Base-by-base conservation (phyloP, 148 eudicot genomes). In the Vaccinium macrocarpon region DNA sequence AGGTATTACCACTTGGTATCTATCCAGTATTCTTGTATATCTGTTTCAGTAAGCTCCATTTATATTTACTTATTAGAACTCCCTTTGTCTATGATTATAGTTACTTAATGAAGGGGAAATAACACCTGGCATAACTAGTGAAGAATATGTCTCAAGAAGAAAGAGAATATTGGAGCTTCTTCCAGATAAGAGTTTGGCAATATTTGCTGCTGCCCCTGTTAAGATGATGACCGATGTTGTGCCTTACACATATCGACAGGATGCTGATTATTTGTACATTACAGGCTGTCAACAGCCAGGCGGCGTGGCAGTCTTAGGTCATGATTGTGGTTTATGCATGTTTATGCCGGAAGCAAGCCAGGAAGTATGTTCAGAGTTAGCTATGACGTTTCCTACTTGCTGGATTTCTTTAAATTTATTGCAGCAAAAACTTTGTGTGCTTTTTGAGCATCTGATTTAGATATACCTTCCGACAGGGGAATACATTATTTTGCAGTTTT, bases 161-260 rank as follows among this genome's bases (percentile, higher is more conserved):
- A 94, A 94, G 87, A 92, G 77, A 80, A 86, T 95, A 87, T 90
- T 95, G 85, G 92, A 93, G 85, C 90, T 95, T 88, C 95, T 95
- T 73, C 98, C 98, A 4, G 90, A 94, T 79, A 91, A 94, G 84
- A 91, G 96, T 87, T 82, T 95, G 61, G 98, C 98, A 73, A 93
- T 95, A 38, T 48, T 95, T 88, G 95, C 96, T 52, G 88, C 98
- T 74, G 93, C 98, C 76, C 90, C 96, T 14, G 89, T 95, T 59
- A 95, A 95, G 92, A 95, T 95, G 98, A 94, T 95, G 98, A 95
- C 91, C 59, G 96, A 93, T 85, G 98, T 94, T 25, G 98, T 95
- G 85, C 98, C 98, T 51, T 95, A 95, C 83, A 85, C 93, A 23
- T 95, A 88, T 84, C 89, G 98, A 19, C 98, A 94, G 85, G 95